Conservation (phyloP, 202 grass and related monocot genomes). For the Zizania palustris region DNA sequence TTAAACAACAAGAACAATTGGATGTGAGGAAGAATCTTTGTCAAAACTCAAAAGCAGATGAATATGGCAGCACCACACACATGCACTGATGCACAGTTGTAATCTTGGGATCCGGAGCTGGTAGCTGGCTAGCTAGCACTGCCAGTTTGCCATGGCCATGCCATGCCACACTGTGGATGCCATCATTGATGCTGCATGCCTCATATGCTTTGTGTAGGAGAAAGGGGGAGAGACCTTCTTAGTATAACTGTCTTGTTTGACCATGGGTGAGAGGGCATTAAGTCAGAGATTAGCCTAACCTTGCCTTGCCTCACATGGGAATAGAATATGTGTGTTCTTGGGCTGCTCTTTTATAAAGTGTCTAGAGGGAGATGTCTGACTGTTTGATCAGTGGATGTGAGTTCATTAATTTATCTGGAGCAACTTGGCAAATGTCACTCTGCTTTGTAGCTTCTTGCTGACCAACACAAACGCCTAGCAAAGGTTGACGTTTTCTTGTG, state of each 20-base stretch:
- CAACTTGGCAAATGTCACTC: slow-evolving; percentile 40
- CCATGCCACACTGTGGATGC: slow-evolving; percentile 31
- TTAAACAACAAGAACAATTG: slow-evolving; percentile 25
- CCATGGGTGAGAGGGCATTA: slow-evolving; percentile 13
- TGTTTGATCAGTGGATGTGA: slow-evolving; percentile 33
- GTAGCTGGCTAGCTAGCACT: not conserved
- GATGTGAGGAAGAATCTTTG: slow-evolving; percentile 51
- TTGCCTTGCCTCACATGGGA: slow-evolving; percentile 47
- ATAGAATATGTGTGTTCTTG: slow-evolving; percentile 40
- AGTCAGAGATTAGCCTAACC: slow-evolving; percentile 31
- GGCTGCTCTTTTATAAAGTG: slow-evolving; percentile 34
- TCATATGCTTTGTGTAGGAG: not conserved
- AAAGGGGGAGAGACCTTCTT: not conserved
- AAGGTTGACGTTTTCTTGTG: not conserved
- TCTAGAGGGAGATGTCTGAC: slow-evolving; percentile 44
- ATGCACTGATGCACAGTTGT: slow-evolving; percentile 38
- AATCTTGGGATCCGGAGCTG: slow-evolving; percentile 48
- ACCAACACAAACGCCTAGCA: not conserved
- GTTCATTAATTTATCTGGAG: slow-evolving; percentile 8
- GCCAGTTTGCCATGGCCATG: slow-evolving; percentile 17
- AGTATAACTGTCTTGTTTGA: slow-evolving; percentile 42
- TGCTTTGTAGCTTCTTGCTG: not conserved
- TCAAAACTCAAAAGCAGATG: slow-evolving; percentile 28
- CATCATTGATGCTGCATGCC: slow-evolving; percentile 35
- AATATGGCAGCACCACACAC: slow-evolving; percentile 5